Percentiles rank a stretch among this genome's conserved stretches.
These are phyloP conservation scores for Neurospora pannonica DNA, from an alignment of 495 filamentous ascomycete genomes.

Conservation along the genomic window DNA sequence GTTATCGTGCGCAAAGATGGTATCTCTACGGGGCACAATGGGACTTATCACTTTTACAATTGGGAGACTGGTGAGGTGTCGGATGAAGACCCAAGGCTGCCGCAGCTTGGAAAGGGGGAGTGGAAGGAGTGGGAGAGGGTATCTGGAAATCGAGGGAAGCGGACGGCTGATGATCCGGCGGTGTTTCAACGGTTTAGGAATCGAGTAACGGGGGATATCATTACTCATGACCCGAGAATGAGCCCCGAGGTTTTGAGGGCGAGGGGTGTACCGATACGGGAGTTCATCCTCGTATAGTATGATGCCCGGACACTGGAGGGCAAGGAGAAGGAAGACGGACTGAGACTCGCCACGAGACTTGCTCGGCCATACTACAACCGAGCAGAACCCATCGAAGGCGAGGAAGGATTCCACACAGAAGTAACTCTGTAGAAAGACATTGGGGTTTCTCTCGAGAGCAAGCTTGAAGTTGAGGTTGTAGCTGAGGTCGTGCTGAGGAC, in stretches of 20 bases:
- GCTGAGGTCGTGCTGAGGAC: too few species aligned
- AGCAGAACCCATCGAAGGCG: background rate
- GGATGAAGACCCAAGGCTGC: background rate
- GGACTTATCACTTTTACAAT: too few species aligned
- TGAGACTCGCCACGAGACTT: background rate
- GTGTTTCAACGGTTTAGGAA: too few species aligned
- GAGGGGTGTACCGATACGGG: background rate
- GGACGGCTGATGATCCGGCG: too few species aligned
- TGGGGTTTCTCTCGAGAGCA: background rate
- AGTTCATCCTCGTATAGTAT: background rate
- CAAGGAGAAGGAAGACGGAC: background rate
- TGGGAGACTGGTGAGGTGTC: too few species aligned
- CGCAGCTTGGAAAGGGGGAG: background rate
- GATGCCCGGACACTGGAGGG: background rate
- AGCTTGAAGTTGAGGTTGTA: too few species aligned
- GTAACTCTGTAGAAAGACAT: background rate
- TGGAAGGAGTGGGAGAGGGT: background rate
- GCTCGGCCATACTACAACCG: background rate
- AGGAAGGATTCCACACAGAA: background rate
- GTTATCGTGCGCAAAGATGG: too few species aligned
- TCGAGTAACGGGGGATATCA: too few species aligned
- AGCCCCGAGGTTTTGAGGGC: background rate
- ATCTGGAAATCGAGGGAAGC: background rate
- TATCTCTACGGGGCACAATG: background rate
- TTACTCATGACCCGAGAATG: background rate